These are phyloP conservation scores for Fagopyrum tataricum DNA, from an alignment of 148 eudicot genomes.

Conservation along the genomic window DNA sequence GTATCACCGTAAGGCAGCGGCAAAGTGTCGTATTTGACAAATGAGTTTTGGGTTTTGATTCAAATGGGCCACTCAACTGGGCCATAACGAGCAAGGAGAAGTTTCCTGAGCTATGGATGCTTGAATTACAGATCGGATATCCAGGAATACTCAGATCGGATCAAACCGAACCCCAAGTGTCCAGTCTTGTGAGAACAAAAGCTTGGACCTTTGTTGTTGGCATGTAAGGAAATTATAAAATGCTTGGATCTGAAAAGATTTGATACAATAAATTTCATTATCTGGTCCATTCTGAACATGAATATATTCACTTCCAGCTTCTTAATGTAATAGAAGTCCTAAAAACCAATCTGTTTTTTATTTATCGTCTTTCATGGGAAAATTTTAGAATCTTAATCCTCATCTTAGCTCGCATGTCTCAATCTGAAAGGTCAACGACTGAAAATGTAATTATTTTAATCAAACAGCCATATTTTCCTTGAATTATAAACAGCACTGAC, in stretches of 20 bases:
- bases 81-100: background rate
- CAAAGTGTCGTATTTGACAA: background rate
- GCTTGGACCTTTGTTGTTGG: background rate
- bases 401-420: slow-evolving; percentile 7
- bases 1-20: slow-evolving; percentile 6
- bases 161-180: too few species aligned
- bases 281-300: slow-evolving; percentile 6
- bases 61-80: slow-evolving; percentile 1
- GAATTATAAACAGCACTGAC: slow-evolving; percentile 8
- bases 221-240: background rate
- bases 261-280: background rate
- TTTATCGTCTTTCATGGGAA: slow-evolving; percentile 3
- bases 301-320: slow-evolving; percentile 9
- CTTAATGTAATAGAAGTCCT: background rate
- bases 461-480: background rate
- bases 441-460: background rate
- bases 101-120: too few species aligned
- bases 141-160: too few species aligned
- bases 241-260: background rate
- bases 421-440: slow-evolving; percentile 6
- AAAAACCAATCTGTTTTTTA: background rate
- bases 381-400: background rate
- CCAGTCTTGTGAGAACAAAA: background rate
- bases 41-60: background rate
- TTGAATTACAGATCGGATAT: too few species aligned